Base-by-base conservation (phyloP, 768 basidiomycete genomes). In the Daedaleopsis sinensis region DNA sequence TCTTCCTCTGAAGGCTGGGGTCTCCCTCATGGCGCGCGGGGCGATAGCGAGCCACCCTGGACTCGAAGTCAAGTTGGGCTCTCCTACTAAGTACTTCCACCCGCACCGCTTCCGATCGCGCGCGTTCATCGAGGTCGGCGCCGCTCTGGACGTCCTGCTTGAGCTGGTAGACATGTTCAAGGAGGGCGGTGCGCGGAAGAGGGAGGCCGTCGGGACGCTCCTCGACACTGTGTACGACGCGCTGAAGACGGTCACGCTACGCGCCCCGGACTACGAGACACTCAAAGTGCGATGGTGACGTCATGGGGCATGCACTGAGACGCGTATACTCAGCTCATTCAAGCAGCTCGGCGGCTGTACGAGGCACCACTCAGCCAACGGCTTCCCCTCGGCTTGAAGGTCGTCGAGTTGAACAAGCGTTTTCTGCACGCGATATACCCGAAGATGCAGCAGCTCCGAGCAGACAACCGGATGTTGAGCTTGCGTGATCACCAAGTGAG, bases 231-330 rank as follows among this genome's bases (percentile, higher is more conserved):
- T 97, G 55, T 96, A 96, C 68, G 92, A 98, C 68, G 91, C 85
- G 23, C 77, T 99, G 67, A 96, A 98, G 78, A 96, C 95, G 0
- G 97, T 99, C 42, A 99, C 97, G 0, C 84, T 98, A 57, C 82
- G 96, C 59, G 94, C 95, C 18, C 95, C 96, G 3, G 97, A 99
- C 73, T 98, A 93, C 72, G 97, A 99, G 67, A 98, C 96, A 1
- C 81, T 99, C 52, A 97, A 98, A 94, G 96, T 93, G 66, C 58
- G 84, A 52, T 32, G 7, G 27, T 7, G 27, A 32, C 27, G 3
- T 32, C 7, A 32, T 7, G 7, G 27, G 27, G 27, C 27, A 32
- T 7, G 27, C 27, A 32, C 27, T 32, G 27, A 32, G 27, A 32
- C 27, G 27, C 27, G 7, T 32, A 32, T 32, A 32, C 27, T 32